Evolutionary conservation across 192 early-diverging fungal species (phyloP), one percentile per base, ranked within the genome.

Genomic region (Entomortierella lignicola): DNA sequence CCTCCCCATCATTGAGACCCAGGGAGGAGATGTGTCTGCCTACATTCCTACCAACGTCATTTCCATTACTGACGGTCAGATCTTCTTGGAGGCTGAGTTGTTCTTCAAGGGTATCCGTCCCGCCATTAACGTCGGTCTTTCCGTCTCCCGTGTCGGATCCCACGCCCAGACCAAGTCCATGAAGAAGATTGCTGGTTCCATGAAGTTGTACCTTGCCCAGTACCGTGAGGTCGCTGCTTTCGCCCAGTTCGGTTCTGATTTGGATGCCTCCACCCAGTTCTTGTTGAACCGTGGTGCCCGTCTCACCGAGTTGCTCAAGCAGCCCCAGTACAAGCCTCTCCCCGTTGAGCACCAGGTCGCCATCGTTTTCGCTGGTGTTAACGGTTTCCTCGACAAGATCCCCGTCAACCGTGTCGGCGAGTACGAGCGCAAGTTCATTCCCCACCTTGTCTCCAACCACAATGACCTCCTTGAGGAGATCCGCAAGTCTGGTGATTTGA

Each of bases 41-140:
- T 99, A 99, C 90, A 99, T 99, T 91, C 98, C 98, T 69, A 99
- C 98, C 82, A 99, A 99, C 90, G 97, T 99, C 80, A 99, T 99
- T 97, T 99, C 98, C 86, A 99, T 99, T 80, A 99, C 98, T 66
- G 98, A 99, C 88, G 98, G 98, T 43, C 98, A 99, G 87, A 98
- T 99, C 72, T 99, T 99, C 94, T 92, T 99, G 90, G 98, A 99
- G 89, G 96, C 98, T 60, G 97, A 99, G 89, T 91, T 99, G 64
- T 99, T 99, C 94, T 99, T 98, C 94, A 99, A 98, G 94, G 98
- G 98, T 92, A 87, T 98, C 70, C 95, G 98, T 82, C 98, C 98
- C 61, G 97, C 98, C 69, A 99, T 99, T 86, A 99, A 99, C 89
- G 97, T 99, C 86, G 98, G 98, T 99, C 89, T 99, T 60, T 99